Base-by-base conservation (phyloP, 2,329 filamentous ascomycete species). In the Didymella keratinophila region DNA sequence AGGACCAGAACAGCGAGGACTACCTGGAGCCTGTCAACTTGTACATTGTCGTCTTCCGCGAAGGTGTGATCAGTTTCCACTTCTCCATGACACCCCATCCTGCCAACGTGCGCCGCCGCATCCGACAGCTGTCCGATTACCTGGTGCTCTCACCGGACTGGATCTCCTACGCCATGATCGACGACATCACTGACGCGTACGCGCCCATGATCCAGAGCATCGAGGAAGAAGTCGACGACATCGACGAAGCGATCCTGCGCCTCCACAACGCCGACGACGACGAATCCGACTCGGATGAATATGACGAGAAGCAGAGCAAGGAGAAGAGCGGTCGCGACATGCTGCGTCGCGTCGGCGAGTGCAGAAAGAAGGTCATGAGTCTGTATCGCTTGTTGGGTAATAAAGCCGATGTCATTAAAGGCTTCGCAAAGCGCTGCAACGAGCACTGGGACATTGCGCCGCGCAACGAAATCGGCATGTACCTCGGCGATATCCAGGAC, bases 341-440 rank as follows among this genome's bases (percentile, higher is more conserved):
- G 93, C 84, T 99, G 59, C 87, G 93, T 39, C 88, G 92, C 14
- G 93, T 98, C 0, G 95, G 95, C 27, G 92, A 97, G 77, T 96
- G 93, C 75, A 87, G 95, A 68, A 98, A 98, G 83, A 94, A 94
- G 75, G 95, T 99, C 64, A 99, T 99, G 93, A 89, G 91, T 34
- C 82, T 99, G 45, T 98, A 97, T 75, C 87, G 95, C 49, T 82
- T 99, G 43, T 82, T 99, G 18, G 95, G 95, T 54, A 98, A 96
- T 78, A 99, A 99, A 79, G 95, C 95, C 48, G 95, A 99, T 76
- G 95, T 99, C 58, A 98, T 99, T 82, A 98, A 98, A 80, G 95
- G 95, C 1, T 99, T 99, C 71, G 95, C 95, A 5, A 99, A 99
- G 80, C 86, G 95, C 14, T 99, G 95, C 80, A 99, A 97, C 73